phyloP scores from a whole-genome alignment of 2,329 filamentous ascomycete genomes.

The Cladorrhinum sp. region DNA sequence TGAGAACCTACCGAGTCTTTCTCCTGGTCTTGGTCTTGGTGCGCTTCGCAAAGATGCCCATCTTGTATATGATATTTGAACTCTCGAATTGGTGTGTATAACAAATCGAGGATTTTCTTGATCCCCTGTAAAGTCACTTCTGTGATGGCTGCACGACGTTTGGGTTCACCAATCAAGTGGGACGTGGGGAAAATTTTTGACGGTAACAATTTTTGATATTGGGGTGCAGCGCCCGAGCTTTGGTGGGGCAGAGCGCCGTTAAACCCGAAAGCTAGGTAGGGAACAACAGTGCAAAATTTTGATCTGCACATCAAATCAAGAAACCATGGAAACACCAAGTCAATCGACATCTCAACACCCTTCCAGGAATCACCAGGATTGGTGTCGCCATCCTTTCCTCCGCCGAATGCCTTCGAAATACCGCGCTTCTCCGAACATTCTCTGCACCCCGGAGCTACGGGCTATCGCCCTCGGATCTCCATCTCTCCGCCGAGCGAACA shows the following conservation, averaged over 20 bases:
- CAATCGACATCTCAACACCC: not conserved
- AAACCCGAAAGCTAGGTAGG: not conserved
- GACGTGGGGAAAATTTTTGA: conserved; percentile 11
- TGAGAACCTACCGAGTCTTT: conserved; percentile 56
- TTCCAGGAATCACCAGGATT: not conserved
- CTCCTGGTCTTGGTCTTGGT: conserved; percentile 74
- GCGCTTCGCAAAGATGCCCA: conserved; percentile 66
- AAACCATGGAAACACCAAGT: not conserved
- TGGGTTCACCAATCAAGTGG: not conserved
- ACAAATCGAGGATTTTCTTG: not conserved
- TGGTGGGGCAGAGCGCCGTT: conserved; percentile 3
- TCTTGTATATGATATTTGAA: conserved; percentile 36
- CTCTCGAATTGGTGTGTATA: not conserved
- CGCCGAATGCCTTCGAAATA: not conserved
- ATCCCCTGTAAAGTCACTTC: not conserved
- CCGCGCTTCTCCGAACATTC: not conserved
- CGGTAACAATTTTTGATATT: conserved; percentile 3
- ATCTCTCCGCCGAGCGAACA: conserved; percentile 24
- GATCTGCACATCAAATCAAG: not conserved
- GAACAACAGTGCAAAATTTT: not conserved
- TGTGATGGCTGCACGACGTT: conserved; percentile 1
- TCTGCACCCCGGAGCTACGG: conserved; percentile 21
- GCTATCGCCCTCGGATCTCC: conserved; percentile 31
- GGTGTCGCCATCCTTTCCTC: not conserved
- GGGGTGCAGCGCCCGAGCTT: conserved; percentile 1